Base-by-base conservation (phyloP, 192 early-diverging fungal genomes). In the Lobulomyces angularis region DNA sequence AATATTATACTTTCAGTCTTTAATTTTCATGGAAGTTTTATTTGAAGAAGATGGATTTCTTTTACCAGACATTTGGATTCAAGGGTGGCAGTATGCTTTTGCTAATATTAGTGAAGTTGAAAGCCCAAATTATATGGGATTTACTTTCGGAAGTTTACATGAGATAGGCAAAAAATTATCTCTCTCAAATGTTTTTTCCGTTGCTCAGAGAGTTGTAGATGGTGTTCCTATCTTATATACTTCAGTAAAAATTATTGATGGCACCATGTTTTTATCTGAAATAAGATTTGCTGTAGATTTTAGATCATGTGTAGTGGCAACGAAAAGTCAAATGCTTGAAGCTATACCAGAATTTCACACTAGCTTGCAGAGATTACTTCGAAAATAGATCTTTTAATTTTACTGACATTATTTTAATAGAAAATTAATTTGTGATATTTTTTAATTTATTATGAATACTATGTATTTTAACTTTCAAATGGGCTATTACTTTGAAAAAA, bases 1-100 rank as follows among this genome's bases (percentile, higher is more conserved):
- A 11, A 62, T 86, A 8, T 69, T 71, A 33, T 86, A 86, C 56
- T 80, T 82, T 55, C 79, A 80, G 49, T 66, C 75, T 2, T 62
- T 59, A 25, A 48, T 71, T 33, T 76, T 79, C 38, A 48, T 82
- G 35, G 64, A 81, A 35, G 62, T 81, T 16, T 35, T 79, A 35
- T 53, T 80, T 9, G 50, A 44, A 8, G 72, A 75, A 39, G 39
- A 27, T 22, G 66, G 51, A 18, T 43, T 42, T 40, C 46, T 71
- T 40, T 62, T 65, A 34, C 73, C 67, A 53, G 49, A 55, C 24
- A 17, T 27, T 24, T 79, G 76, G 45, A 40, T 79, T 36, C 58
- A 55, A n/a, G 46, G 56, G 49, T 79, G 74, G 74, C 56, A 64
- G 47, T 41, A 64, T 18, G 28, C 27, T 11, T 59, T 67, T 11